These are phyloP conservation scores for Astraeus odoratus DNA, from an alignment of 768 basidiomycete species.

Conservation along the genomic window DNA sequence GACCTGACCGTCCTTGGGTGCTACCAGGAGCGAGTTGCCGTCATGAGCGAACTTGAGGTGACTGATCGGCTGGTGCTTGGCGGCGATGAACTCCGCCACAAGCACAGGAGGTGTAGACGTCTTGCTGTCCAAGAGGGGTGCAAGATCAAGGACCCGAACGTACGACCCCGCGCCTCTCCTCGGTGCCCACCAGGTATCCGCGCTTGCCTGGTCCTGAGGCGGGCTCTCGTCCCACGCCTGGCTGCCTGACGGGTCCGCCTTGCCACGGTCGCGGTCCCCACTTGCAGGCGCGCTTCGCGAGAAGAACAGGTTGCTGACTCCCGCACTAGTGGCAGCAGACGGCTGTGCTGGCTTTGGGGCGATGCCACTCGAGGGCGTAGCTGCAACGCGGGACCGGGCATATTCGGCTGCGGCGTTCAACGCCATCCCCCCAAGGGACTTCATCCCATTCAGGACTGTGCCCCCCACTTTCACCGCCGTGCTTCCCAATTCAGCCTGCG, in stretches of 20 bases:
- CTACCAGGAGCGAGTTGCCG: conserved; percentile 44
- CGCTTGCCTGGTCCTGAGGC: conserved; percentile 1
- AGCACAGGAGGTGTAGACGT: conserved; percentile 22
- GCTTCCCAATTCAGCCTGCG: conserved; percentile 44
- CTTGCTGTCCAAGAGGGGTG: conserved; percentile 22
- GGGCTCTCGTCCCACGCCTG: conserved; percentile 8
- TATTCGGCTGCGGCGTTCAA: conserved; percentile 39
- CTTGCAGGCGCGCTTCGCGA: conserved; percentile 57
- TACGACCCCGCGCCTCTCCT: conserved; percentile 31
- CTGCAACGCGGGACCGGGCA: conserved; percentile 29
- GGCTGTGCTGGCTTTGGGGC: conserved; percentile 16
- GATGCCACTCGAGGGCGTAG: conserved; percentile 12
- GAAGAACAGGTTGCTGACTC: conserved; percentile 37
- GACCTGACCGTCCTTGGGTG: conserved; percentile 49
- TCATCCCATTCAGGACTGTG: conserved; percentile 56
- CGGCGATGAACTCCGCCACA: conserved; percentile 44
- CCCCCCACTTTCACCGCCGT: conserved; percentile 56
- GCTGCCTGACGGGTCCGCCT: conserved; percentile 12
- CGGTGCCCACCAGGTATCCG: conserved; percentile 3
- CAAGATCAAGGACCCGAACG: conserved; percentile 54
- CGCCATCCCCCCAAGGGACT: conserved; percentile 55
- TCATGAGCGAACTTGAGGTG: conserved; percentile 45
- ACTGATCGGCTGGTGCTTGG: conserved; percentile 41
- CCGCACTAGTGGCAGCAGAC: conserved; percentile 20
- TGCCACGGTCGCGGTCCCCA: conserved; percentile 7